These are phyloP conservation scores for Chaetomium sp. DNA, from an alignment of 2,329 filamentous ascomycete genomes.

Conservation along the genomic window DNA sequence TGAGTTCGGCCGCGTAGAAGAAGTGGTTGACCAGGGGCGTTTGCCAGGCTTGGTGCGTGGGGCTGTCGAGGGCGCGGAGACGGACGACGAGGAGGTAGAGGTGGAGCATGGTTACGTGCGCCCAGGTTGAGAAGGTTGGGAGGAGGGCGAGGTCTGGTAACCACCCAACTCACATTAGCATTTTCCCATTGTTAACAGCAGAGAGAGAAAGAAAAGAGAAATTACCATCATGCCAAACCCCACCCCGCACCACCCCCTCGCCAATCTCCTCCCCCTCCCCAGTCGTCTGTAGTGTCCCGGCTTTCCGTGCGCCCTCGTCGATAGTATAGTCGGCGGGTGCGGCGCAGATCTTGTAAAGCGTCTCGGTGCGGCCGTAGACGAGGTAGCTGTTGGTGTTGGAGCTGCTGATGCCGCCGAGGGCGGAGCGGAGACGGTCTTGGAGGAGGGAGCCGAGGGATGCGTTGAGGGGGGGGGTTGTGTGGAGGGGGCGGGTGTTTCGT, in stretches of 20 bases:
- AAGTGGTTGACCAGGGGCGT: conserved; percentile 92
- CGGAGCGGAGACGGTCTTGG: conserved; percentile 5
- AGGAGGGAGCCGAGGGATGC: conserved; percentile 3
- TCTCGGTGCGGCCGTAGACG: conserved; percentile 72
- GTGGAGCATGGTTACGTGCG: conserved; percentile 91
- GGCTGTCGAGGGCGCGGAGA: conserved; percentile 67
- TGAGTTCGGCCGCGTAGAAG: conserved; percentile 81
- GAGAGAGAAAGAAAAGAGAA: conserved; percentile 11
- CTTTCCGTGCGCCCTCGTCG: conserved; percentile 58
- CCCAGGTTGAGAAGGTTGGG: conserved; percentile 92
- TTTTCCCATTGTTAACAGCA: background rate
- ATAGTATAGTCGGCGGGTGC: conserved; percentile 71
- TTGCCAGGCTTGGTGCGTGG: conserved; percentile 69
- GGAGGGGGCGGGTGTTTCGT: conserved; percentile 10
- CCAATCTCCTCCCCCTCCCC: conserved; percentile 79
- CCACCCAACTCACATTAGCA: background rate
- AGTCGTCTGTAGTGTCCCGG: conserved; percentile 61
- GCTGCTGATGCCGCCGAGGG: conserved; percentile 1
- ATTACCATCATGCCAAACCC: conserved; percentile 78
- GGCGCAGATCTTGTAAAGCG: conserved; percentile 69
- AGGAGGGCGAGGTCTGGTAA: conserved; percentile 63
- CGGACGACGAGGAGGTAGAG: conserved; percentile 86
- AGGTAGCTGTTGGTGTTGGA: conserved; percentile 50
- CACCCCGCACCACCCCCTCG: conserved; percentile 43
- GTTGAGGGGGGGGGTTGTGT: conserved; percentile 6